Conservation (phyloP, 208 protist species). For the Wallacemonas rigidus region DNA sequence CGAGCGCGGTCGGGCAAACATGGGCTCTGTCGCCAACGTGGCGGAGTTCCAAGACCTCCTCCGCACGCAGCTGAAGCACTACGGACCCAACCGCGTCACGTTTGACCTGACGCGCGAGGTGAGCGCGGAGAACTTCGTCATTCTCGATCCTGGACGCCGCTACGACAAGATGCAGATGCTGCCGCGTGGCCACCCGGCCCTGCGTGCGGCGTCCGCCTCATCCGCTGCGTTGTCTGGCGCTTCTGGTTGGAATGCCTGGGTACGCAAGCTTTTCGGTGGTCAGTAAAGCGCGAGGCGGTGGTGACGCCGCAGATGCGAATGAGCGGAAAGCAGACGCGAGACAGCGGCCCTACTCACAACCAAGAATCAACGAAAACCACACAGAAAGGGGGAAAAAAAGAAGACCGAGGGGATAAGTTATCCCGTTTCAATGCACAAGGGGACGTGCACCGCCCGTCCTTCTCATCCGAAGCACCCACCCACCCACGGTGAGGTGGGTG, state of each 20-base stretch:
- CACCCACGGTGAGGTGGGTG: too few species aligned
- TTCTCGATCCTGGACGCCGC: constrained; percentile 61
- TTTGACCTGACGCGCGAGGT: constrained; percentile 85
- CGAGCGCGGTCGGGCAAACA: constrained; percentile 64
- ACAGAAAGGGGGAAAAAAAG: not conserved
- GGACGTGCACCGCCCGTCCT: too few species aligned
- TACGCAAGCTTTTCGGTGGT: constrained; percentile 30
- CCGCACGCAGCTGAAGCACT: constrained; percentile 72
- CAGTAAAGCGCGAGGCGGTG: not conserved
- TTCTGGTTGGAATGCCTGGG: constrained; percentile 49
- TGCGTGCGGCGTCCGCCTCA: constrained; percentile 17
- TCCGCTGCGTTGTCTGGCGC: not conserved
- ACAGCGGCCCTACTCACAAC: constrained; percentile 1
- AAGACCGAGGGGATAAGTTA: not conserved
- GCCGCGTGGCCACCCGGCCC: constrained; percentile 68
- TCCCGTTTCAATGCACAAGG: too few species aligned
- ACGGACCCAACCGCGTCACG: constrained; percentile 68
- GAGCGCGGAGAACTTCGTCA: constrained; percentile 61
- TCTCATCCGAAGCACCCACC: too few species aligned
- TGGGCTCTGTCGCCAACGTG: constrained; percentile 71
- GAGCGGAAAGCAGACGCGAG: not conserved
- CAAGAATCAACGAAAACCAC: constrained; percentile 1
- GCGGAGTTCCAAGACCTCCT: constrained; percentile 84
- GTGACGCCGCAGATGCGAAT: not conserved
- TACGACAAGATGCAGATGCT: constrained; percentile 63